Conservation (phyloP, 2,329 filamentous ascomycete species). For the Fonsecaea pedrosoi region DNA sequence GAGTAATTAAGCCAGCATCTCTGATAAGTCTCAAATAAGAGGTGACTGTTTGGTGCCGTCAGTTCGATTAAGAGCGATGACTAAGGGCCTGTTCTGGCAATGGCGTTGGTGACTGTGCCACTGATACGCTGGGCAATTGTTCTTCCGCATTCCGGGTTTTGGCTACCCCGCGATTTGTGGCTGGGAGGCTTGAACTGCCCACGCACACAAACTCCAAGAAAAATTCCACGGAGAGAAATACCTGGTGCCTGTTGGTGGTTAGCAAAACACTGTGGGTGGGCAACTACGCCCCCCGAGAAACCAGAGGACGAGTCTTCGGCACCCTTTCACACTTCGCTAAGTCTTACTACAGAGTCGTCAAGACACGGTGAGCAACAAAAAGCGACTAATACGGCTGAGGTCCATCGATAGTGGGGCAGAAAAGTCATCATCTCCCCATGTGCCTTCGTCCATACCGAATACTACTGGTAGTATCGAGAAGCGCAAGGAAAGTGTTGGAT, state of each 20-base stretch:
- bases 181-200: slow-evolving; percentile 5
- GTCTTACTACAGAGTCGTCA: not conserved
- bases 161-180: slow-evolving; percentile 22
- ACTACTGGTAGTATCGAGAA: not conserved
- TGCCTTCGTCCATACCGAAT: not conserved
- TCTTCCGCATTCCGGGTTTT: not conserved
- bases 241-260: not conserved
- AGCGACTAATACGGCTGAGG: not conserved
- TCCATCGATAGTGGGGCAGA: not conserved
- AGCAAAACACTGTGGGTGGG: not conserved
- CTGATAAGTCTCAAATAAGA: not conserved
- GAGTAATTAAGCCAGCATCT: not conserved
- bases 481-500: slow-evolving; percentile 13
- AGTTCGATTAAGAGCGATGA: slow-evolving; percentile 8
- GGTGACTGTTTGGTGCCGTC: not conserved
- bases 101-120: slow-evolving; percentile 20
- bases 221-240: slow-evolving; percentile 10
- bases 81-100: not conserved
- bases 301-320: too few species aligned
- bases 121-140: not conserved
- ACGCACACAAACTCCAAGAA: slow-evolving; percentile 6
- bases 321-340: not conserved
- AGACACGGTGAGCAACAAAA: not conserved
- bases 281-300: not conserved
- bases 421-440: not conserved